Evolutionary conservation across 805 yeast genomes (phyloP), one percentile per base, ranked within the genome.

Genomic region (Pachysolen tannophilus): DNA sequence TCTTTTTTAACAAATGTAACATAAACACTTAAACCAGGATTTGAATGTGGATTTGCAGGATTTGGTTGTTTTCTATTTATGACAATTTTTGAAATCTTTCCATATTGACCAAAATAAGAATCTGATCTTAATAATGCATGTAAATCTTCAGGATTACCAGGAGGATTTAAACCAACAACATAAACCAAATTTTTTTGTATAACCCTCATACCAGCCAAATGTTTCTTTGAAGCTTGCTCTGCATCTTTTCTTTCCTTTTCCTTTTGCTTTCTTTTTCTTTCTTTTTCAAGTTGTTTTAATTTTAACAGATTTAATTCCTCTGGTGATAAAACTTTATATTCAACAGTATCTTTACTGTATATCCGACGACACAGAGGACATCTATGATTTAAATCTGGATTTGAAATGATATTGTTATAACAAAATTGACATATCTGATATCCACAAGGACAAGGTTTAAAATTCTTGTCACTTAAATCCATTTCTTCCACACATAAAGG

Each of bases 361-460:
- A 80, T 72, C 42, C 98, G 69, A 53, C 99, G 82, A 60, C 99
- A 92, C 2, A 95, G 97, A 2, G 99, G 99, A 62, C 99, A 92
- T 46, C 86, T 75, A 3, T 97, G 97, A 55, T 88, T 88, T 43
- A 90, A 65, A 55, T 92, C 96, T 2, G 97, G 97, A 48, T 90
- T 90, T 45, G 86, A 92, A 44, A 96, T 74, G 50, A 92, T 92
- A 56, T 88, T 90, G 63, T 92, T 92, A 68, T 90, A 92, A 59
- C 99, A 92, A 55, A 92, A 92, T 67, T 90, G 97, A 58, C 99
- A 92, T 39, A 92, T 84, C 57, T 94, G 97, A 53, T 92, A 92
- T 14, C 99, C 99, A 64, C 99, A 92, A 1, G 97, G 97, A 66
- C 99, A 92, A n/a, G 99, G 99, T 58, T 82, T 86, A 69, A 92